A percentile compares a stretch with the other conserved stretches of the same genome.
phyloP scores from a whole-genome alignment of 2,329 filamentous ascomycete genomes.

The Diplodia scrobiculata region DNA sequence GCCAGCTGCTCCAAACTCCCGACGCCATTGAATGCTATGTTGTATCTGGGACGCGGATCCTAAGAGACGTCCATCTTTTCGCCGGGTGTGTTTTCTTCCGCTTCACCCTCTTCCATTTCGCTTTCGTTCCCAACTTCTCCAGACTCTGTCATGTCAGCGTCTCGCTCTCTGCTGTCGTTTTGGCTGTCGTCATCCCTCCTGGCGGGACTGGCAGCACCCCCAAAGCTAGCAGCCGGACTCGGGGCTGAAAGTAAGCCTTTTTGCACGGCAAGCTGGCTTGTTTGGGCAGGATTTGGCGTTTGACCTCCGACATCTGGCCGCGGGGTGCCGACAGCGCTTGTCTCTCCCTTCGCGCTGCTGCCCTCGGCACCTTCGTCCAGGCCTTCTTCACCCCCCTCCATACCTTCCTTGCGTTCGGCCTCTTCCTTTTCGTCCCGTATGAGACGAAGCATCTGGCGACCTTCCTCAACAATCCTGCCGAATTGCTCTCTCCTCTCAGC shows the following conservation, averaged over 20 bases:
- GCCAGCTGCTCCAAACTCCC: neutral
- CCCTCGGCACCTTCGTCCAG: constrained; percentile 47
- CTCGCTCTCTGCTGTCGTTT: constrained; percentile 42
- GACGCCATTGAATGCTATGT: constrained; percentile 6
- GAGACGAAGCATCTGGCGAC: constrained; percentile 78
- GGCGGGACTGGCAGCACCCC: constrained; percentile 36
- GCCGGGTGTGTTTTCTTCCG: constrained; percentile 18
- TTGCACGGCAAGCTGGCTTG: constrained; percentile 16
- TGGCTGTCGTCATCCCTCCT: constrained; percentile 35
- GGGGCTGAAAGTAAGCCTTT: constrained; percentile 15
- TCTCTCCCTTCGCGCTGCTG: constrained; percentile 42
- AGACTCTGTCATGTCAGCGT: constrained; percentile 30
- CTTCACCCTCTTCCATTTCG: constrained; percentile 34
- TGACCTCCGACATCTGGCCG: constrained; percentile 43
- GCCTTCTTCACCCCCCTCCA: constrained; percentile 46
- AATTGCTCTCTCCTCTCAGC: constrained; percentile 83
- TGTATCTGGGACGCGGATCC: neutral
- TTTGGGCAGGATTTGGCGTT: constrained; percentile 15
- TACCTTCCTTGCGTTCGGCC: constrained; percentile 79
- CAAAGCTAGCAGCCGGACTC: constrained; percentile 35
- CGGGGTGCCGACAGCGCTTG: constrained; percentile 51
- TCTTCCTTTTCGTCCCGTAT: constrained; percentile 96
- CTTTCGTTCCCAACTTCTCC: constrained; percentile 26
- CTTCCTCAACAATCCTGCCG: constrained; percentile 84
- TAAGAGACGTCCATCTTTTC: constrained; percentile 29